Percentiles rank a stretch among this genome's conserved stretches.
phyloP scores from a whole-genome alignment of 2,329 filamentous ascomycete genomes.

The Mariannaea elegans region DNA sequence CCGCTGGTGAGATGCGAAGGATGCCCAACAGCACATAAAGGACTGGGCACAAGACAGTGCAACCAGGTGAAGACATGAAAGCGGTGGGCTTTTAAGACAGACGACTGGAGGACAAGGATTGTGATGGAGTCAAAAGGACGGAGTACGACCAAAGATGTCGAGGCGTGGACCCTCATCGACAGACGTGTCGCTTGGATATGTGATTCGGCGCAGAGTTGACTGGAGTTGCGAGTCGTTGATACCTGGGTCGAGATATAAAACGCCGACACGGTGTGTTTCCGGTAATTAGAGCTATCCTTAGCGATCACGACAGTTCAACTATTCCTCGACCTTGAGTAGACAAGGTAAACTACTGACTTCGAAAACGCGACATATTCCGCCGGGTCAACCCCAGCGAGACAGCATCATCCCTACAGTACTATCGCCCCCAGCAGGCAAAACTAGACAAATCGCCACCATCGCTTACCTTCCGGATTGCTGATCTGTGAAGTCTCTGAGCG shows the following conservation, averaged over 20 bases:
- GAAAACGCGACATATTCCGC: constrained; percentile 19
- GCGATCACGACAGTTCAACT: constrained; percentile 25
- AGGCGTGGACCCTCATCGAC: constrained; percentile 33
- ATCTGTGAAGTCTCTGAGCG: constrained; percentile 22
- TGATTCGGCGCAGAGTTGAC: constrained; percentile 28
- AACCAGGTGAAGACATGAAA: constrained; percentile 27
- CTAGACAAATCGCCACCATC: constrained; percentile 13
- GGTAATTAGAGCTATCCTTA: constrained; percentile 28
- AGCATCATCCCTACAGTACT: constrained; percentile 2
- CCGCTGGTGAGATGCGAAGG: constrained; percentile 28
- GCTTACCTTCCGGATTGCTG: constrained; percentile 20
- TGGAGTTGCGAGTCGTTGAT: constrained; percentile 33
- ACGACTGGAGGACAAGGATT: constrained; percentile 22
- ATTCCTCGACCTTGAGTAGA: constrained; percentile 23
- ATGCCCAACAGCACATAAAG: constrained; percentile 34
- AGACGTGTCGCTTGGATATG: constrained; percentile 39
- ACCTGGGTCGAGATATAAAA: constrained; percentile 40
- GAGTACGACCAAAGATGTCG: constrained; percentile 18
- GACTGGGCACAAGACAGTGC: constrained; percentile 34
- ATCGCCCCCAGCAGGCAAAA: constrained; percentile 1
- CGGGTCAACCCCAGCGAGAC: constrained; percentile 10
- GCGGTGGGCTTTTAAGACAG: constrained; percentile 28
- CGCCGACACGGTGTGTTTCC: constrained; percentile 28
- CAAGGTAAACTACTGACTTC: constrained; percentile 22
- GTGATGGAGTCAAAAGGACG: constrained; percentile 18